These are phyloP conservation scores for Royoungia palumana DNA, from an alignment of 768 basidiomycete species.

Conservation along the genomic window DNA sequence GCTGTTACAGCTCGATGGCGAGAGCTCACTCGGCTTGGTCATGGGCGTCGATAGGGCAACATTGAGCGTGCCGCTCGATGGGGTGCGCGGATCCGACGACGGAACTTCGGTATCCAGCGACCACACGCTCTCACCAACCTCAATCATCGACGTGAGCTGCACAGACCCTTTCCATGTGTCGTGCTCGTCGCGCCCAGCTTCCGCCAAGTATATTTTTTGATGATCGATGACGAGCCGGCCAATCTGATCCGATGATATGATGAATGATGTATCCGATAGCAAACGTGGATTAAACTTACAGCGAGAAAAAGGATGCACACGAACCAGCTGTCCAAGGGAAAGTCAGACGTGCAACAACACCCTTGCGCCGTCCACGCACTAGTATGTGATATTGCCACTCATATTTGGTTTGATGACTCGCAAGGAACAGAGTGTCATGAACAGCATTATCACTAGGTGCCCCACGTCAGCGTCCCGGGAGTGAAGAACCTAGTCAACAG, in stretches of 20 bases:
- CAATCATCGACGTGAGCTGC: conserved; percentile 18
- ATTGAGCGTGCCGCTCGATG: background rate
- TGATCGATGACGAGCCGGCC: conserved; percentile 16
- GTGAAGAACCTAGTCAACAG: background rate
- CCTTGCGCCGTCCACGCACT: conserved; percentile 8
- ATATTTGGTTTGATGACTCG: conserved; percentile 9
- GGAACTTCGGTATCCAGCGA: background rate
- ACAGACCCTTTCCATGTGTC: conserved; percentile 6
- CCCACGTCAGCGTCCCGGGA: background rate
- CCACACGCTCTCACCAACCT: conserved; percentile 2
- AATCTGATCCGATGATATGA: conserved; percentile 5
- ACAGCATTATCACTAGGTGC: conserved; percentile 13
- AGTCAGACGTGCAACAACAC: background rate
- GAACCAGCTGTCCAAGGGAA: conserved; percentile 16
- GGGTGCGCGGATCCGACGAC: background rate
- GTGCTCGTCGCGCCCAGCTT: background rate
- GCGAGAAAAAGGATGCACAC: conserved; percentile 16
- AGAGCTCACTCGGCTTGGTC: background rate
- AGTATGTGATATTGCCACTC: conserved; percentile 21
- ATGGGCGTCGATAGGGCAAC: background rate
- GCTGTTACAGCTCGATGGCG: background rate
- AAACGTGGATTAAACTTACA: conserved; percentile 5
- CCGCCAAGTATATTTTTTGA: conserved; percentile 3
- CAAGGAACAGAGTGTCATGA: conserved; percentile 16
- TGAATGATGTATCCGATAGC: too few relatives aligned